Evolutionary conservation across 495 filamentous ascomycete species (phyloP), one percentile per base, ranked within the genome.

Genomic region (Pyrenula massariospora): DNA sequence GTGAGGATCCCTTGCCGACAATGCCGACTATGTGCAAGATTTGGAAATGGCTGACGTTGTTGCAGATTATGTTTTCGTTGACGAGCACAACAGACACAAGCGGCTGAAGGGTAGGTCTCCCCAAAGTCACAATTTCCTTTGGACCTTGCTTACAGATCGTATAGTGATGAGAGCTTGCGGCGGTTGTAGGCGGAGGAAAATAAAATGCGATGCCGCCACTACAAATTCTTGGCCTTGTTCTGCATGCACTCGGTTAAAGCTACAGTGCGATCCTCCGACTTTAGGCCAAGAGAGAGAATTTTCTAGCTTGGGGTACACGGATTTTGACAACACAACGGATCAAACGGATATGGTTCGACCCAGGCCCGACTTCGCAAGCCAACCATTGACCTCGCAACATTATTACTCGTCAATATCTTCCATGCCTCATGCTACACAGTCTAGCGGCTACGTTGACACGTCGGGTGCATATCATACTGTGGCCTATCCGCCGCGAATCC

Each of bases 111-210:
- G 91, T 95, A 82, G 58, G 73, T 36, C 54, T 52, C 48, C n/a
- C 21, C 24, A 54, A 22, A 15, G 24, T 22, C 22, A 23, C 10
- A 12, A 42, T 10, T 3, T 12, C 24, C 22, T 52, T 53, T 52
- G 5, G 55, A 48, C 50, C 23, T 48, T 64, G 70, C 15, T 55
- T 50, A 47, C 66, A 96, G n/a, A n/a, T n/a, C n/a, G n/a, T n/a
- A n/a, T n/a, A n/a, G 93, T 99, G 52, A 97, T 97, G 92, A 86
- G 93, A 71, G 93, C 93, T 20, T 99, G 93, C 67, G 94, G 96
- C 73, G 94, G 93, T 25, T 99, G 93, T 64, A 79, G 93, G 58
- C 84, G 90, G 70, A 65, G 79, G 59, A 82, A 82, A 59, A 80
- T 99, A 65, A 96, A 96, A 66, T 99, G 93, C 68, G 93, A 99